Evolutionary conservation across 148 eudicot species (phyloP), one percentile per base, ranked within the genome.

Genomic region (Vaccinium vitisidaea): DNA sequence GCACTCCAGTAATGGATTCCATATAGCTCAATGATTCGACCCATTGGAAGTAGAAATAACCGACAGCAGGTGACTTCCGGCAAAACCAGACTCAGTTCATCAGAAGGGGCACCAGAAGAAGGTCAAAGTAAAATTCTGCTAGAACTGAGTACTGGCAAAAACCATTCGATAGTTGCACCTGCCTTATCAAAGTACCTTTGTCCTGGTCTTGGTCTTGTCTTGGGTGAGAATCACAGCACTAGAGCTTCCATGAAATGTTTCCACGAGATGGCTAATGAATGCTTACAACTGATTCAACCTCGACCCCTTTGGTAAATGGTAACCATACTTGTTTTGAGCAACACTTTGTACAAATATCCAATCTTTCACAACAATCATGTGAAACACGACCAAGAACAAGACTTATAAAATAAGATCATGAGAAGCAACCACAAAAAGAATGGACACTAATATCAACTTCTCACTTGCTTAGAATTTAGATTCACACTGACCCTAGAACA

Each of bases 361-460:
- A 39, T 75, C 27, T 46, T 39, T 75, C 78, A 73, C 16, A 14
- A 12, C 36, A 30, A 32, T 27, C 23, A 27, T 13, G 36, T 11
- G 36, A 27, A 12, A 53, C 19, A 79, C 9, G 48, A 30, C 36
- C 80, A 54, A 25, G 23, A 25, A 13, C n/a, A 53, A 56, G 18
- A 80, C 49, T 13, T 36, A 21, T 18, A 36, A 19, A 19, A 32
- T 48, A 6, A 61, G 32, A 63, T 4, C 75, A 63, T 13, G n/a
- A 39, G 49, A 81, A 65, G 58, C 23, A 65, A 49, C 59, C 58
- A 49, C 2, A 8, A 67, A 80, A 63, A 81, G 52, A 67, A 81
- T 49, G 69, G 65, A 9, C 50, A 39, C 21, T 55, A 55, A 16
- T 16, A 79, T 55, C 48, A 25, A 54, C 12, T 75, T 43, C 54